phyloP scores from a whole-genome alignment of 78 protist species.

The slime mould (Dictyostelium discoideum) region dicty_2.7 NC_007090.3:144501-145000 shows the following conservation, averaged over 20 bases:
- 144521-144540: conserved; percentile 56
- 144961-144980: not conserved
- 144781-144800: not conserved
- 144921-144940: not conserved
- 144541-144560: not conserved
- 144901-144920: conserved; percentile 8
- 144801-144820: not conserved
- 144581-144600: conserved; percentile 53
- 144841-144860: conserved; percentile 18
- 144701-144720: not conserved
- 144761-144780: conserved; percentile 30
- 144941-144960: not conserved
- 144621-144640: conserved; percentile 36
- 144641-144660: conserved; percentile 72
- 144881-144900: conserved; percentile 60
- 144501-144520: not conserved
- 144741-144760: conserved; percentile 66
- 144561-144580: not conserved
- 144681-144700: not conserved
- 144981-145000: conserved; percentile 32
- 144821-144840: conserved; percentile 58
- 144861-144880: not conserved
- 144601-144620: not conserved
- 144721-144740: conserved; percentile 69
- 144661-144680: conserved; percentile 1